A percentile compares a stretch with the other conserved stretches of the same genome.
These are phyloP conservation scores for Clarireedia homoeocarpa DNA, from an alignment of 2,329 filamentous ascomycete species.

Conservation along the genomic window DNA sequence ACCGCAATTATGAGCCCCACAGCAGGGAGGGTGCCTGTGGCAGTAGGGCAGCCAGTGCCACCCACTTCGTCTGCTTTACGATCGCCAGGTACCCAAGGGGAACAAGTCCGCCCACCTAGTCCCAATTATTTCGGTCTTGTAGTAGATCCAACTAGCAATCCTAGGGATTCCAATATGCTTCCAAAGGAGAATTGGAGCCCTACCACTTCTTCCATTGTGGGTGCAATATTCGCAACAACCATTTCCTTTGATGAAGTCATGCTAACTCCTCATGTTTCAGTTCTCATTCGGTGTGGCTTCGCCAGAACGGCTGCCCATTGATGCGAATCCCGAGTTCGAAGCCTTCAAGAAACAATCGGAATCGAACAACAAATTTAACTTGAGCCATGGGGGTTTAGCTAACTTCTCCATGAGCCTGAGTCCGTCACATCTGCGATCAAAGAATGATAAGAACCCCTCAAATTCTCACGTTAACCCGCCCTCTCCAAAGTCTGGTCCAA, in stretches of 20 bases:
- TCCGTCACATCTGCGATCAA: slow-evolving; percentile 12
- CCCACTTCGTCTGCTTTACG: slow-evolving; percentile 17
- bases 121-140: slow-evolving; percentile 84
- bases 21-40: slow-evolving; percentile 17
- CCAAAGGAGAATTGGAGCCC: slow-evolving; percentile 69
- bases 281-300: slow-evolving; percentile 61
- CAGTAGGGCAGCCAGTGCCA: slow-evolving; percentile 22
- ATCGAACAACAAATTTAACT: slow-evolving; percentile 45
- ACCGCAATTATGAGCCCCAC: slow-evolving; percentile 17
- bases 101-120: slow-evolving; percentile 44
- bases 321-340: slow-evolving; percentile 76
- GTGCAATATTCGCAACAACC: background rate
- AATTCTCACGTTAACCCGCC: slow-evolving; percentile 17
- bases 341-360: slow-evolving; percentile 70
- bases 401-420: slow-evolving; percentile 36
- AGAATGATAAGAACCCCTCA: slow-evolving; percentile 18
- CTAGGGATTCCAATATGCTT: slow-evolving; percentile 55
- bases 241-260: background rate
- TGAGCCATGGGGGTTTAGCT: slow-evolving; percentile 35
- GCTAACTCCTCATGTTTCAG: background rate
- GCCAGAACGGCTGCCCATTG: slow-evolving; percentile 61
- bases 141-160: slow-evolving; percentile 52
- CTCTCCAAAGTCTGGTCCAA: slow-evolving; percentile 19
- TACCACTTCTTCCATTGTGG: slow-evolving; percentile 53
- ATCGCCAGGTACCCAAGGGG: slow-evolving; percentile 20